Conservation (phyloP, 2,329 filamentous ascomycete genomes). For the Cladophialophora psammophila region DNA sequence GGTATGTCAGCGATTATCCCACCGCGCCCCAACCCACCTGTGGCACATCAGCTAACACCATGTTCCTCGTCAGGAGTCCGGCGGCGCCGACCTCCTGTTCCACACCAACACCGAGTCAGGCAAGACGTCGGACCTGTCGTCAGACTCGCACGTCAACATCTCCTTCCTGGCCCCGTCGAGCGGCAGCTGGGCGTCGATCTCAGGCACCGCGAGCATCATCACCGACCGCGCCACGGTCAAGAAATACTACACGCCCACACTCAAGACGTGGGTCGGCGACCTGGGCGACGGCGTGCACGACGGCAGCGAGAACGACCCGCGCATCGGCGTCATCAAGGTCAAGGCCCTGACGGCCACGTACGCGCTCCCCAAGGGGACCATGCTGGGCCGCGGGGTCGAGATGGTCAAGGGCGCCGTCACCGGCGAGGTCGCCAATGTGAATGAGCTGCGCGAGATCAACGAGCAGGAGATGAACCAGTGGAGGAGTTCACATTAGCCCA, state of each 20-base stretch:
- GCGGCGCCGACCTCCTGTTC: constrained; percentile 83
- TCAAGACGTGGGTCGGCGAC: constrained; percentile 89
- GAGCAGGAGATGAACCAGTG: constrained; percentile 64
- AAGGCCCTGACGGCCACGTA: constrained; percentile 77
- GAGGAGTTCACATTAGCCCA: constrained; percentile 21
- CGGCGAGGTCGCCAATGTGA: constrained; percentile 74
- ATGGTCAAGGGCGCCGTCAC: constrained; percentile 77
- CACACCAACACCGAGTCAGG: constrained; percentile 89
- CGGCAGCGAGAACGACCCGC: constrained; percentile 79
- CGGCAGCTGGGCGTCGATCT: constrained; percentile 86
- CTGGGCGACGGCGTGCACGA: constrained; percentile 84
- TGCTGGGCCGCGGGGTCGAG: constrained; percentile 71
- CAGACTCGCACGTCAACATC: constrained; percentile 78
- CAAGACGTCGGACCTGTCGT: constrained; percentile 81
- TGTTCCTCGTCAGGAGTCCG: constrained; percentile 66
- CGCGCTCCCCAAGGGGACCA: constrained; percentile 67
- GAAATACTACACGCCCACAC: constrained; percentile 74
- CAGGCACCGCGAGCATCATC: constrained; percentile 73
- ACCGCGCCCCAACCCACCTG: no score
- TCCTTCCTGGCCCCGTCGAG: constrained; percentile 73
- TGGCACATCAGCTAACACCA: neutral
- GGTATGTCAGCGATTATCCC: constrained; percentile 53
- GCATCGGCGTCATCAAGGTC: constrained; percentile 81
- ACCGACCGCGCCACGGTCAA: constrained; percentile 72
- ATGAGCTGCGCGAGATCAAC: constrained; percentile 76